These are phyloP conservation scores for Sicyos edulis DNA, from an alignment of 306 rosid genomes.

Conservation along the genomic window DNA sequence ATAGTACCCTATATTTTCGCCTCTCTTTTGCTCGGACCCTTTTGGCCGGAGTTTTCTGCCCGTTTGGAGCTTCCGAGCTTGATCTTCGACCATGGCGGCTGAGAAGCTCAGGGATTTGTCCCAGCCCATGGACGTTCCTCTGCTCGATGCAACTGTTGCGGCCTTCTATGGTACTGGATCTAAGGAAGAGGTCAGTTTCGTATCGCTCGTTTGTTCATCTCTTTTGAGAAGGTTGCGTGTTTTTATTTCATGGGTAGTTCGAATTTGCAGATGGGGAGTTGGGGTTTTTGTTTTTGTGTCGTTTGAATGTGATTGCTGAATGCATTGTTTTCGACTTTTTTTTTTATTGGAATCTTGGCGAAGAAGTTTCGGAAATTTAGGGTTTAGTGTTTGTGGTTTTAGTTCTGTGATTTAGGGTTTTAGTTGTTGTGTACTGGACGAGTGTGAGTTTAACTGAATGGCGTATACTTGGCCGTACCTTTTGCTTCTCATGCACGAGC, in stretches of 20 bases:
- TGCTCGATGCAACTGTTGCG: conserved; percentile 92
- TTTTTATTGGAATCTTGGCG: background rate
- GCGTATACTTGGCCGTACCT: background rate
- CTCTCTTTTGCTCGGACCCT: conserved; percentile 40
- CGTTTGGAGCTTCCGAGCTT: background rate
- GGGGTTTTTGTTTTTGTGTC: background rate
- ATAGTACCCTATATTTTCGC: background rate
- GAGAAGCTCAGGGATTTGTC: conserved; percentile 94
- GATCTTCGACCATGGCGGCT: conserved; percentile 64
- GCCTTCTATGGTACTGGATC: conserved; percentile 99
- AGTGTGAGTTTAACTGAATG: background rate
- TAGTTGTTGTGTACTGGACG: background rate
- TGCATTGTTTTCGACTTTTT: background rate
- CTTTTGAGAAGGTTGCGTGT: background rate
- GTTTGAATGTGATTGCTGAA: conserved; percentile 1
- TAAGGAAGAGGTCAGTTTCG: conserved; percentile 67
- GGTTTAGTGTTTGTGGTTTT: conserved; percentile 21
- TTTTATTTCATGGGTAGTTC: background rate
- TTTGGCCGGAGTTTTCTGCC: conserved; percentile 12
- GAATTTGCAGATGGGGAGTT: background rate
- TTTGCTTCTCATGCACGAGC: background rate
- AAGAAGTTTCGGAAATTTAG: conserved; percentile 1
- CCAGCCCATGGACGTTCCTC: conserved; percentile 74
- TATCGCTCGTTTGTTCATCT: background rate
- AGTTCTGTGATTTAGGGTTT: conserved; percentile 11